Percentiles rank a stretch among this genome's conserved stretches.
Conservation (phyloP, 257 asterid species). For the Forsythia suspensa region DNA sequence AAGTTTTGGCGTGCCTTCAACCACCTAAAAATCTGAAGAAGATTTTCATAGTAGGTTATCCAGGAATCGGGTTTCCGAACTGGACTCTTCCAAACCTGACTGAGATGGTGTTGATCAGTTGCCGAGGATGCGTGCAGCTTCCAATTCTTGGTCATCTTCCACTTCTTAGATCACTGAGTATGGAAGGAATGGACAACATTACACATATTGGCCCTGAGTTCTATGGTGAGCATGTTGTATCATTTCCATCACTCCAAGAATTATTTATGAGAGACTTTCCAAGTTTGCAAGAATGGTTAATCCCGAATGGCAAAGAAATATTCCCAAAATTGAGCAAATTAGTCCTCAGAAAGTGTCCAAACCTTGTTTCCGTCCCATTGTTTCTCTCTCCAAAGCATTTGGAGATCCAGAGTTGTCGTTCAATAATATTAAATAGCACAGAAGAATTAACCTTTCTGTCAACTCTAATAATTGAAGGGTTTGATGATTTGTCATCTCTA, state of each 20-base stretch:
- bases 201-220: conserved; percentile 10
- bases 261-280: conserved; percentile 16
- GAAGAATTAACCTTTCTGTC: neutral
- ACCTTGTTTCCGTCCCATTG: conserved; percentile 3
- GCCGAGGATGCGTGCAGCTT: conserved; percentile 15
- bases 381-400: conserved; percentile 18
- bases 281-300: conserved; percentile 8
- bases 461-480: conserved; percentile 11
- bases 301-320: neutral
- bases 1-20: conserved; percentile 4
- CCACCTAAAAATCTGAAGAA: conserved; percentile 23
- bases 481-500: neutral
- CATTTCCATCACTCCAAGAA: conserved; percentile 23
- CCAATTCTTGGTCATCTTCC: conserved; percentile 31
- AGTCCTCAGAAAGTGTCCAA: conserved; percentile 13
- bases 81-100: conserved; percentile 23
- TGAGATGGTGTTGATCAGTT: conserved; percentile 18
- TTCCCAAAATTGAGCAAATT: conserved; percentile 20
- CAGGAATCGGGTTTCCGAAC: conserved; percentile 7
- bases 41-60: conserved; percentile 17
- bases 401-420: conserved; percentile 19
- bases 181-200: conserved; percentile 17
- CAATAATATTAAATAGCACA: neutral
- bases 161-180: conserved; percentile 8
- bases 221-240: neutral